Evolutionary conservation across 192 early-diverging fungal species (phyloP), one percentile per base, ranked within the genome.

Genomic region (Backusella mclennaniae): DNA sequence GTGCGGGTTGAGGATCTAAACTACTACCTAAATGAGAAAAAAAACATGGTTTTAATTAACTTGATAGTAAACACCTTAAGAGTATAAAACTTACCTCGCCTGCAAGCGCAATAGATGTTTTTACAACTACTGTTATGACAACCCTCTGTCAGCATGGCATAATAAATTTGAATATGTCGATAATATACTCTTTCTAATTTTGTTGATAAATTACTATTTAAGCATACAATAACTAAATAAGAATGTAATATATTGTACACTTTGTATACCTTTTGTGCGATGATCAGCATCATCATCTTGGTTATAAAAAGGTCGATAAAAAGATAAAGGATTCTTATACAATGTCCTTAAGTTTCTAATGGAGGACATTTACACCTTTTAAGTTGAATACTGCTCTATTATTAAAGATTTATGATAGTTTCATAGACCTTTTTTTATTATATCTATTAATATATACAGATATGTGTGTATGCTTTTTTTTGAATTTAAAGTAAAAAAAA

Each of bases 1-100:
- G 36, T n/a, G 73, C 73, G 11, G 73, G 63, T 21, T 75, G 73
- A 14, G 53, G 73, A 36, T 42, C 63, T n/a, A 75, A 42, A 35
- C 38, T 33, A 33, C 59, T 35, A 46, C 73, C 73, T 75, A 75
- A 56, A 7, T 6, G 53, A 56, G 14, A 26, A 59, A 59, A 26
- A 59, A 53, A 21, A 0, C 6, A 53, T 19, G 23, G 23, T n/a
- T 23, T 29, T 14, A 3, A 26, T 67, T 9, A 29, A 42, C 2
- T 42, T 4, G 42, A 6, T 14, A 35, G 9, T 39, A 6, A 69
- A 26, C 14, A 23, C 12, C 8, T 56, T n/a, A n/a, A 53, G 19
- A 53, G 8, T 4, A 3, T 12, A 59, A 23, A 63, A 63, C 19
- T 49, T 75, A 67, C 74, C 74, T 75, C 74, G n/a, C 3, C 66